These are phyloP conservation scores for Dactylellina haptotyla DNA, from an alignment of 2,329 filamentous ascomycete genomes.

Conservation along the genomic window DNA sequence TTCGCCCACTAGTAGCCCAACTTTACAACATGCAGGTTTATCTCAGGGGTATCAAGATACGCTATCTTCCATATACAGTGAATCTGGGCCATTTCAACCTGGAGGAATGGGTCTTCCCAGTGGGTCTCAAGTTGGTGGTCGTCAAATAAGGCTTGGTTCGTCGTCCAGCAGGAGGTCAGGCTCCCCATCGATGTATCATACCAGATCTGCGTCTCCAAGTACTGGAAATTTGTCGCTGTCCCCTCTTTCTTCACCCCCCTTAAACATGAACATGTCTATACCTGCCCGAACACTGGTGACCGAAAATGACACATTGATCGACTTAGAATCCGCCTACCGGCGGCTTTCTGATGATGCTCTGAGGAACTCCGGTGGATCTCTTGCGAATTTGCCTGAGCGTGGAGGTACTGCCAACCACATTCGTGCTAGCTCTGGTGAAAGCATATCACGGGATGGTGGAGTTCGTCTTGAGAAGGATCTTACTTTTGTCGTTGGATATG, in stretches of 20 bases:
- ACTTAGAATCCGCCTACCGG: constrained; percentile 76
- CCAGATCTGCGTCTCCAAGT: constrained; percentile 61
- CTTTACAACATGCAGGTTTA: constrained; percentile 11
- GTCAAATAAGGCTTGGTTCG: constrained; percentile 64
- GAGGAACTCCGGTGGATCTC: constrained; percentile 70
- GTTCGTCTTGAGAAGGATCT: constrained; percentile 75
- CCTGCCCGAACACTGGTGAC: constrained; percentile 65
- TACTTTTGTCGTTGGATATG: constrained; percentile 72
- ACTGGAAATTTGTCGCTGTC: constrained; percentile 58
- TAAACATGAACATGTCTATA: constrained; percentile 52
- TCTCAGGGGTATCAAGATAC: constrained; percentile 53
- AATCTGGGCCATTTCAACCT: constrained; percentile 51
- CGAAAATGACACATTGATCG: constrained; percentile 71
- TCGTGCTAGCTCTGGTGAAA: constrained; percentile 60
- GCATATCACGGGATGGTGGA: constrained; percentile 64
- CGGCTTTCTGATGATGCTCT: constrained; percentile 77
- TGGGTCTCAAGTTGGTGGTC: constrained; percentile 47
- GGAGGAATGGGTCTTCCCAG: constrained; percentile 53
- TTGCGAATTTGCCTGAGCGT: constrained; percentile 71
- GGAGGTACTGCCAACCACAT: constrained; percentile 64
- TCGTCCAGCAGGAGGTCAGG: constrained; percentile 65
- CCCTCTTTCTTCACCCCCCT: constrained; percentile 56
- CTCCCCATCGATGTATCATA: constrained; percentile 59
- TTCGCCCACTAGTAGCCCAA: constrained; percentile 49
- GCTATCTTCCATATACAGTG: constrained; percentile 50